These are phyloP conservation scores for Saccharomycopsis hybrid DNA, from an alignment of 1,139 yeast species.

Conservation along the genomic window DNA sequence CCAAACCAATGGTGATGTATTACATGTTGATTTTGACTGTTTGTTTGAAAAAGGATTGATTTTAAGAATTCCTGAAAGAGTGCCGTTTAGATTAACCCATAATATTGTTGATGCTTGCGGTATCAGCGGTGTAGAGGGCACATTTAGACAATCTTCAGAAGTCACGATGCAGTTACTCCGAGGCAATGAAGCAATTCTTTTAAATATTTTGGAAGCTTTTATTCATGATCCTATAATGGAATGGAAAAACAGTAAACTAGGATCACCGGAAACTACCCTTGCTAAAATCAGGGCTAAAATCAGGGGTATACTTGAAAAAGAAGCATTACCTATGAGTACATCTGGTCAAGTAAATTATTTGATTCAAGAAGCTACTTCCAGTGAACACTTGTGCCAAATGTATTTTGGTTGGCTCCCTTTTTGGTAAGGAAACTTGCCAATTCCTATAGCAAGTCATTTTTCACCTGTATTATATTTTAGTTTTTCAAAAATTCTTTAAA, in stretches of 20 bases:
- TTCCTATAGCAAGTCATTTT: no score
- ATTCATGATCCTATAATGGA: slow-evolving; percentile 87
- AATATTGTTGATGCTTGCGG: slow-evolving; percentile 93
- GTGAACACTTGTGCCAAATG: slow-evolving; percentile 72
- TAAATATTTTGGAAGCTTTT: slow-evolving; percentile 89
- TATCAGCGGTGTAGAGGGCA: slow-evolving; percentile 83
- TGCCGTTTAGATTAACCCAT: slow-evolving; percentile 86
- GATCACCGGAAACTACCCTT: slow-evolving; percentile 61
- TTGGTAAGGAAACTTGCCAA: no score
- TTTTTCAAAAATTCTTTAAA: no score
- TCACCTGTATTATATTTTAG: no score
- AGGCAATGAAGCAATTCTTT: slow-evolving; percentile 76
- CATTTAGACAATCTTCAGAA: slow-evolving; percentile 80
- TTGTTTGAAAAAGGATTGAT: slow-evolving; percentile 71
- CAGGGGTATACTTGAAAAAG: slow-evolving; percentile 77
- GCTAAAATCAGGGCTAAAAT: slow-evolving; percentile 71
- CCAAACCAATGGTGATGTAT: slow-evolving; percentile 66
- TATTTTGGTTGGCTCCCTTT: slow-evolving; percentile 94
- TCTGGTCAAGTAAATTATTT: slow-evolving; percentile 90
- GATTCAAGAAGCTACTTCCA: slow-evolving; percentile 75
- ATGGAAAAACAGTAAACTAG: slow-evolving; percentile 29
- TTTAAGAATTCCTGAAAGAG: slow-evolving; percentile 68
- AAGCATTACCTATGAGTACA: slow-evolving; percentile 71
- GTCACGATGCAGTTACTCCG: slow-evolving; percentile 71
- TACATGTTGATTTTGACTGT: slow-evolving; percentile 97